Conservation (phyloP, 108 stramenopile species). For the Epithemia pelagica region DNA sequence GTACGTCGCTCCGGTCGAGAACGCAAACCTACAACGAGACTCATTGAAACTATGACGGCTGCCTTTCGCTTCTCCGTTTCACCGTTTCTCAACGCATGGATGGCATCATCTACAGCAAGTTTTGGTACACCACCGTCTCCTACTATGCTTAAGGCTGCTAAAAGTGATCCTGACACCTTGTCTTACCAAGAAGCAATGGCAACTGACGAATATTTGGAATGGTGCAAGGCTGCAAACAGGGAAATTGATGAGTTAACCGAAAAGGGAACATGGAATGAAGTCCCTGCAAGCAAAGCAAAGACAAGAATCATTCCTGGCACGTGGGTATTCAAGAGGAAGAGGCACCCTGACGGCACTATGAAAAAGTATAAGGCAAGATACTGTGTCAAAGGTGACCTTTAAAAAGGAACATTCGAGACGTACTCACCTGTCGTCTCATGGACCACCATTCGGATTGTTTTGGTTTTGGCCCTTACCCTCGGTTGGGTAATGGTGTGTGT, state of each 20-base stretch:
- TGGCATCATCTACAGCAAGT: too few species aligned
- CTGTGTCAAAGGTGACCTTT: conserved; percentile 23
- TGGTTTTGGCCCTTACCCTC: conserved; percentile 8
- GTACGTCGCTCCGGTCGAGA: too few species aligned
- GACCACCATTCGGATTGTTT: conserved; percentile 11
- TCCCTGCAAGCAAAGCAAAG: conserved; percentile 8
- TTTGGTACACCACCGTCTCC: not conserved
- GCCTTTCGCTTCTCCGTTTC: not conserved
- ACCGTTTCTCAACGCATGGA: not conserved
- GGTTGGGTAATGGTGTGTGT: conserved; percentile 17
- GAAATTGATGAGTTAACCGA: not conserved
- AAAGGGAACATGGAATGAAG: conserved; percentile 12
- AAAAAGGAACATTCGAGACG: not conserved
- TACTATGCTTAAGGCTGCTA: conserved; percentile 14
- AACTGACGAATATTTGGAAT: not conserved
- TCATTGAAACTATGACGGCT: not conserved
- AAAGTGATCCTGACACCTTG: conserved; percentile 22
- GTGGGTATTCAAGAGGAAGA: conserved; percentile 22
- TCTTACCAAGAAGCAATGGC: not conserved
- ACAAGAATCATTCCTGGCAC: conserved; percentile 24
- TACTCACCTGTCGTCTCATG: conserved; percentile 17
- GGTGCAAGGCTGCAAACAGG: not conserved
- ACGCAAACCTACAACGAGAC: not conserved
- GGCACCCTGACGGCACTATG: conserved; percentile 16
- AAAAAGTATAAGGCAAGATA: conserved; percentile 40